Conservation (phyloP, 176 grass and related monocot species). For the Bonia amplexicaulis region DNA sequence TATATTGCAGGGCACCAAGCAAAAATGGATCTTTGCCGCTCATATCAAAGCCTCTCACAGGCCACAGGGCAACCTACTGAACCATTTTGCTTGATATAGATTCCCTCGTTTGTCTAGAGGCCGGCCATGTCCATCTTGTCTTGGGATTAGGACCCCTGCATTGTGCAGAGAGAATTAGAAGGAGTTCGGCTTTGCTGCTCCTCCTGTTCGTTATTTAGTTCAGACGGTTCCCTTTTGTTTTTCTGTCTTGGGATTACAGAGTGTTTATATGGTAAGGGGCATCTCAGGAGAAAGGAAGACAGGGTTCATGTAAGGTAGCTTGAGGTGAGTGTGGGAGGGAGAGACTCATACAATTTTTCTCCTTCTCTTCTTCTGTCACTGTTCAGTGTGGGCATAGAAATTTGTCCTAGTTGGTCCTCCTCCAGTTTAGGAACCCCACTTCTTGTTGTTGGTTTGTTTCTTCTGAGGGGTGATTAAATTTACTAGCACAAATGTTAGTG, state of each 20-base stretch:
- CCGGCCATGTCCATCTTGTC: neutral
- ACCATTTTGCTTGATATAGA: neutral
- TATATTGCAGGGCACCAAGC: conserved; percentile 26
- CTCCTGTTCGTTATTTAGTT: neutral
- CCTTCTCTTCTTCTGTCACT: conserved; percentile 11
- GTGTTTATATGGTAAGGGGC: neutral
- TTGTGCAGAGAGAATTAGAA: conserved; percentile 1
- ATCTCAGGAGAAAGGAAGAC: conserved; percentile 2
- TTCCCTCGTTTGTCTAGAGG: conserved; percentile 32
- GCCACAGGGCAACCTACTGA: neutral
- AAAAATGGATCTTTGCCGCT: neutral
- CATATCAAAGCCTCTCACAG: conserved; percentile 10
- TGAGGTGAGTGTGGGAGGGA: conserved; percentile 5
- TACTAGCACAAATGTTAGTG: conserved; percentile 29
- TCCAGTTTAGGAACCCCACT: neutral
- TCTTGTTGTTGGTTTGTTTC: conserved; percentile 18
- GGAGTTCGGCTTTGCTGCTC: neutral
- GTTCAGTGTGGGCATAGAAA: neutral
- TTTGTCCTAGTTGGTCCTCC: neutral
- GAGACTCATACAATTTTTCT: neutral
- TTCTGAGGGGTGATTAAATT: neutral
- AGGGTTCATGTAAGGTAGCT: neutral
- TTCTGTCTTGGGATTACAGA: conserved; percentile 5
- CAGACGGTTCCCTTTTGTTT: neutral
- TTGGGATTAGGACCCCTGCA: neutral